A percentile compares a stretch with the other conserved stretches of the same genome.
These are phyloP conservation scores for Cardamine resedifolia DNA, from an alignment of 345 rosid genomes.

Conservation along the genomic window DNA sequence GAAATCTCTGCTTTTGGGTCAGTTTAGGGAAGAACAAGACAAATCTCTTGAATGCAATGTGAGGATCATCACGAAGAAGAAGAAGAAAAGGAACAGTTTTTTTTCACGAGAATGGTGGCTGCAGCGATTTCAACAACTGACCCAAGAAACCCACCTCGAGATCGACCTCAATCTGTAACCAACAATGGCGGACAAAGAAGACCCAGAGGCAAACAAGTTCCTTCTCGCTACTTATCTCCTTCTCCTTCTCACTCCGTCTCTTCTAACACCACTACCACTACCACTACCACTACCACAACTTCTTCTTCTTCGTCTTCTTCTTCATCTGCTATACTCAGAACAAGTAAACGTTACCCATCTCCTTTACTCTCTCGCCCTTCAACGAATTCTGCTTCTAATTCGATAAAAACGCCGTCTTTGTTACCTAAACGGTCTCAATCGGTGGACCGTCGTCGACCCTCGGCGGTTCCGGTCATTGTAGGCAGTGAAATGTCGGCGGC, in stretches of 20 bases:
- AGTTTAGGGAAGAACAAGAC: neutral
- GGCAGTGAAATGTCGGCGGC: constrained; percentile 51
- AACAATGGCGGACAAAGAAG: constrained; percentile 50
- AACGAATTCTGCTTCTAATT: constrained; percentile 48
- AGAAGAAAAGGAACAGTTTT: constrained; percentile 9
- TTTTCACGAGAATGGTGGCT: constrained; percentile 61
- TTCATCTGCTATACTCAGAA: constrained; percentile 39
- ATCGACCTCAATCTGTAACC: constrained; percentile 32
- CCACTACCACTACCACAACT: constrained; percentile 37
- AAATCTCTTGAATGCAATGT: constrained; percentile 49
- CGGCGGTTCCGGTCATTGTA: constrained; percentile 46
- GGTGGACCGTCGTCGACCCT: constrained; percentile 66
- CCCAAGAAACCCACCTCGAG: constrained; percentile 40
- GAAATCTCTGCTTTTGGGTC: constrained; percentile 29
- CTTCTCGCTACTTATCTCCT: constrained; percentile 87
- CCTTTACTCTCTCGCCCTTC: constrained; percentile 61
- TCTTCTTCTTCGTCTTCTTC: constrained; percentile 54
- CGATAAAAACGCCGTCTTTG: constrained; percentile 42
- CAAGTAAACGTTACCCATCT: constrained; percentile 58
- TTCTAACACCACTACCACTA: constrained; percentile 38
- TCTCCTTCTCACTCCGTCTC: constrained; percentile 66
- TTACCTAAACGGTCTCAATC: constrained; percentile 79
- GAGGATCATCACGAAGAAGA: constrained; percentile 35
- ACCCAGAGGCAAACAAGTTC: constrained; percentile 76
- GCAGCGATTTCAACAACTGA: constrained; percentile 46